Base-by-base conservation (phyloP, 2,329 filamentous ascomycete genomes). In the Pyricularia pennisetigena region DNA sequence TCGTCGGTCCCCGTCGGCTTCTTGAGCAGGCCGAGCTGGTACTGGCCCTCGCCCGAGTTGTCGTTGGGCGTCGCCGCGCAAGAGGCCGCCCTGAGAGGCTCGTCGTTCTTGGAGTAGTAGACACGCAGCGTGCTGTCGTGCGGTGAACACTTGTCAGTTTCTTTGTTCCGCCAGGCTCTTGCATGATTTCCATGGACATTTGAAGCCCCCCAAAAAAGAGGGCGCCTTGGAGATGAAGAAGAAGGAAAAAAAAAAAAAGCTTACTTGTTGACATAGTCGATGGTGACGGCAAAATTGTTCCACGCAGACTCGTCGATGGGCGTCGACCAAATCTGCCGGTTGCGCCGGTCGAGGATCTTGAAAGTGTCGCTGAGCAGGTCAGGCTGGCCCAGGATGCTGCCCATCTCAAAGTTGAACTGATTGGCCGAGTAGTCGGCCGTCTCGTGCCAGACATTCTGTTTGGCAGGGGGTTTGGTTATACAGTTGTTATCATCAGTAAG, bases 261-360 rank as follows among this genome's bases (percentile, higher is more conserved):
- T 63, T 41, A 86, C 84, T 87, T 87, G 71, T 82, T 79, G 59
- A 74, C 74, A 71, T 84, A 88, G 73, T 88, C 82, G 23, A 87
- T 75, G 10, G 81, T 83, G 54, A 87, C 72, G 24, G 84, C 86
- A 78, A 88, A 88, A 76, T 88, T 88, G 74, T 88, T 85, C 85
- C 85, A 88, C 23, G 79, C 78, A 41, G 75, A 77, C 30, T 75
- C 72, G 59, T 82, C 79, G 63, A 86, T 75, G 5, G 77, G 74
- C 14, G 77, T 79, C 29, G 76, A 78, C 78, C 78, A 81, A 57
- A 81, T 73, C 72, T 78, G 72, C 64, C 73, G 74, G 73, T 78
- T 79, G 68, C 77, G 70, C 0, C 79, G 76, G 73, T 79, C 75
- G 23, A 81, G 73, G 57, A 81, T 72, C 74, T 81, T 81, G 74